Evolutionary conservation across 108 stramenopile species (phyloP), one percentile per base, ranked within the genome.

Genomic region (Cyclostephanos tholiformis): DNA sequence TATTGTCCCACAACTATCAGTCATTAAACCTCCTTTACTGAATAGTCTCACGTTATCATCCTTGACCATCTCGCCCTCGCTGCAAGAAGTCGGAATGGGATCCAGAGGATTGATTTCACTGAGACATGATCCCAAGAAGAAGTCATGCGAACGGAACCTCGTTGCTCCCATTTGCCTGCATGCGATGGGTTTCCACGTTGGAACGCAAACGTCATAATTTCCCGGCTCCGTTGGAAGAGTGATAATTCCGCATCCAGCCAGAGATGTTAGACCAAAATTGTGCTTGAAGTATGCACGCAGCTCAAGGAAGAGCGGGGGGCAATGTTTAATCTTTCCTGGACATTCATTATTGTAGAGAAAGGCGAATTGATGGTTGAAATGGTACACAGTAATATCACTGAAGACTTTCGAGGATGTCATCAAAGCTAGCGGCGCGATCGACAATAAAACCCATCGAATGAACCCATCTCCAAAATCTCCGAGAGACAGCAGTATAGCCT

Each of bases 321-420:
- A 2, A 26, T 56, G 19, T 53, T 7, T 2, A 9, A 22, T 36
- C 36, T 19, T n/a, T n/a, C 6, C 22, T 43, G 4, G 0, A 2
- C 19, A 32, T n/a, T 36, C 23, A 30, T 30, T 68, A 0, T 71
- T 71, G 65, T 64, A 78, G 17, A 71, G 63, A 36, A 70, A 23
- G 17, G 65, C 36, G 48, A 78, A 71, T 61, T 67, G 77, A 41
- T 78, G 77, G 38, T 71, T 78, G 57, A 78, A 23, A 52, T 71
- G 44, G 19, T 66, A 67, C 2, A 41, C 8, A 14, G 23, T 53
- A 26, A 1, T 38, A 41, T 60, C 43, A 6, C 44, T 23, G 13
- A 52, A 27, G 2, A 57, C 63, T n/a, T 17, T 25, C 27, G 41
- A 36, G 36, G 30, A 49, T 23, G 58, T 27, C 0, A 78, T 16